phyloP scores from a whole-genome alignment of 768 basidiomycete species.

The Infundibulicybe gibba region DNA sequence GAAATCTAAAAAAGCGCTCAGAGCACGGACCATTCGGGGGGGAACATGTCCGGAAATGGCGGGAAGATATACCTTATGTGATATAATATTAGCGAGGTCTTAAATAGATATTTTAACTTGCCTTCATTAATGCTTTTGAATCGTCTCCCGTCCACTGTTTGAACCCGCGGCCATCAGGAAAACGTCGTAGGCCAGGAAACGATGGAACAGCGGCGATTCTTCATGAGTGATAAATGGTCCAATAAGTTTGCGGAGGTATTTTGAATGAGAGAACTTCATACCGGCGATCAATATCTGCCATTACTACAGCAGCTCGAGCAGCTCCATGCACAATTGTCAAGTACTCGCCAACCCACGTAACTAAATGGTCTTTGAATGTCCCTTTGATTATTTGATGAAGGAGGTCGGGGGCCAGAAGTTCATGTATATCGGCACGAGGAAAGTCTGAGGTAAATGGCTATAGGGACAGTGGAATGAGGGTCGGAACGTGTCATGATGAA shows the following conservation, averaged over 20 bases:
- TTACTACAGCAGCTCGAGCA: slow-evolving; percentile 9
- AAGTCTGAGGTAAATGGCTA: slow-evolving; percentile 23
- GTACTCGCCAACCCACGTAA: slow-evolving; percentile 25
- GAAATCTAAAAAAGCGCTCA: slow-evolving; percentile 18
- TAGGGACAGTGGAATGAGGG: not conserved
- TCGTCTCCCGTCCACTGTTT: slow-evolving; percentile 19
- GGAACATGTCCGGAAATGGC: slow-evolving; percentile 16
- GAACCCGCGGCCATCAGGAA: slow-evolving; percentile 16
- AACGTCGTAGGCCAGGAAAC: slow-evolving; percentile 9
- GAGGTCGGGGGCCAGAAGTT: slow-evolving; percentile 23
- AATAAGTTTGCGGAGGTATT: not conserved
- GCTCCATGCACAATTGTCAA: slow-evolving; percentile 10
- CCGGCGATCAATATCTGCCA: slow-evolving; percentile 25
- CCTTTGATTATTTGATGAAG: slow-evolving; percentile 32
- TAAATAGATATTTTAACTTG: slow-evolving; percentile 5
- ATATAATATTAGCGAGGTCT: too few relatives aligned
- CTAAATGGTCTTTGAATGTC: slow-evolving; percentile 33
- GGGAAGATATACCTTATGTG: slow-evolving; percentile 11
- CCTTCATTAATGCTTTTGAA: slow-evolving; percentile 23
- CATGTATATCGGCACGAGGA: slow-evolving; percentile 27
- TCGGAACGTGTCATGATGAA: not conserved
- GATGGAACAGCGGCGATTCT: slow-evolving; percentile 3
- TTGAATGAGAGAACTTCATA: slow-evolving; percentile 4
- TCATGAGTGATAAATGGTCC: not conserved
- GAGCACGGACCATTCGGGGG: slow-evolving; percentile 9